Evolutionary conservation across 108 stramenopile genomes (phyloP).

Genomic region (Stephanodiscus minutulus): DNA sequence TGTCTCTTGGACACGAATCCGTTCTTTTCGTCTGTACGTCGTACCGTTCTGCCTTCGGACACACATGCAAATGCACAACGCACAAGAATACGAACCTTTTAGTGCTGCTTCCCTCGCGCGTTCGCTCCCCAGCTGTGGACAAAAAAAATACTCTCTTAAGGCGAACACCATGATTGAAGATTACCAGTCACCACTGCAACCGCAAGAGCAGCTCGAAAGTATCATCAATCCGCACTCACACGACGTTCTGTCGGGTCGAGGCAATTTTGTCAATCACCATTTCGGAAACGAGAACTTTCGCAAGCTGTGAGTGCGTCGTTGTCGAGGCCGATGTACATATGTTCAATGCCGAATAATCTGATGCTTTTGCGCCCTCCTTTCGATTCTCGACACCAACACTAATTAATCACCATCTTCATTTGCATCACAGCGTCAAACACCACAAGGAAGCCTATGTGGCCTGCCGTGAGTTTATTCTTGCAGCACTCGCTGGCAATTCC

Average conservation of each 20-base stretch:
- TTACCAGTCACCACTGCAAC: not conserved
- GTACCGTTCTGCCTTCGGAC: no score
- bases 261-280: constrained; percentile 86
- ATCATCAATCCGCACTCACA: constrained; percentile 63
- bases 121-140: no score
- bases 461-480: constrained; percentile 43
- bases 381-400: not conserved
- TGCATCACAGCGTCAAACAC: constrained; percentile 64
- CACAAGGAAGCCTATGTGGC: constrained; percentile 82
- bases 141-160: no score
- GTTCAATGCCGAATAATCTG: no score
- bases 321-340: no score
- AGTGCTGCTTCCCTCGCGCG: no score
- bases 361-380: not conserved
- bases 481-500: not conserved
- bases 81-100: no score
- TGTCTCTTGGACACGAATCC: no score
- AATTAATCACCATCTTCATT: no score
- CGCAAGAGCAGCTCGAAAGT: constrained; percentile 44
- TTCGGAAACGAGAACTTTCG: constrained; percentile 83
- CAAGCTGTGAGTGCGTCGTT: constrained; percentile 35
- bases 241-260: constrained; percentile 82
- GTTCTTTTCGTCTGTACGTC: no score
- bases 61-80: no score
- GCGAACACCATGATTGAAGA: not conserved